phyloP scores from a whole-genome alignment of 805 yeast species.

The Myxozyma melibiosi region DNA sequence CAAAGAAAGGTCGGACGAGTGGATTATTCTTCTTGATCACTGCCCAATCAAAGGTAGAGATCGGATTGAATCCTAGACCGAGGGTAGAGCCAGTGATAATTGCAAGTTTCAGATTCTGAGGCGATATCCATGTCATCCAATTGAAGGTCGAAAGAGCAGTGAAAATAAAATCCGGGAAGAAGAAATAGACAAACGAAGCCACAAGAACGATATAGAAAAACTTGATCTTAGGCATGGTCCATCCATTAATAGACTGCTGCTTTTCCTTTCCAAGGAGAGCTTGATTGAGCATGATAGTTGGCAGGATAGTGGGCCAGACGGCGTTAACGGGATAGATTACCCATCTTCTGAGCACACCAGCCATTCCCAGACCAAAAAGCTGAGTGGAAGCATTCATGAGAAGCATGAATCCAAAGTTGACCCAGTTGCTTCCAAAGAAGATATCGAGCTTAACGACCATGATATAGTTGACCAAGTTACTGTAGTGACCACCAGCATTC shows the following conservation, averaged over 20 bases:
- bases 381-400: conserved; percentile 58
- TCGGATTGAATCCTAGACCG: conserved; percentile 50
- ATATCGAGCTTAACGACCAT: background rate
- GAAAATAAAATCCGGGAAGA: conserved; percentile 57
- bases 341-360: conserved; percentile 61
- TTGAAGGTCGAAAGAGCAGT: conserved; percentile 60
- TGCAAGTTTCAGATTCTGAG: conserved; percentile 52
- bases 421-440: conserved; percentile 14
- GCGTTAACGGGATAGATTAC: conserved; percentile 64
- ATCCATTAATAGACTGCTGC: conserved; percentile 53
- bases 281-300: conserved; percentile 56
- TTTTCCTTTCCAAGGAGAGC: conserved; percentile 18
- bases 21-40: conserved; percentile 44
- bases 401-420: conserved; percentile 52
- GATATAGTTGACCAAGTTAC: conserved; percentile 1
- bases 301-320: conserved; percentile 71
- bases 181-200: conserved; percentile 48
- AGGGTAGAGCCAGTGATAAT: conserved; percentile 50
- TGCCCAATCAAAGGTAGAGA: conserved; percentile 51
- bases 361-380: conserved; percentile 65
- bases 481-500: conserved; percentile 6
- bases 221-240: conserved; percentile 57
- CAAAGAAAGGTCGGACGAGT: conserved; percentile 47
- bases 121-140: conserved; percentile 62
- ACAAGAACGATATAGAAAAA: conserved; percentile 51